phyloP scores from a whole-genome alignment of 306 rosid genomes.

The Quercus wislizeni region DNA sequence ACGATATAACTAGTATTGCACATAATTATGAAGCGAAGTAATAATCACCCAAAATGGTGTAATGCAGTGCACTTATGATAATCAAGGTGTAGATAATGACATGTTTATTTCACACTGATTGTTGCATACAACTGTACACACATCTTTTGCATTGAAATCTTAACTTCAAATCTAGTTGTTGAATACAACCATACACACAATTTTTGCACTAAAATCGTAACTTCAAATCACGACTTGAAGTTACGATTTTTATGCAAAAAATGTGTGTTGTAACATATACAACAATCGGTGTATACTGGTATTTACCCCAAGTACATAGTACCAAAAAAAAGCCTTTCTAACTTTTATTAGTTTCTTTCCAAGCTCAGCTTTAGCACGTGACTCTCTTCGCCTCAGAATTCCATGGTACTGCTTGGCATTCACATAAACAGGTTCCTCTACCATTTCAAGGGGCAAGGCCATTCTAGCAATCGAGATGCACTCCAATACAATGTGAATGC shows the following conservation, averaged over 20 bases:
- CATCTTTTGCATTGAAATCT: too few species aligned
- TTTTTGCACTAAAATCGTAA: too few species aligned
- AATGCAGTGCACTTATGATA: not conserved
- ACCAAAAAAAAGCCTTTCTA: conserved; percentile 21
- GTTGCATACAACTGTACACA: too few species aligned
- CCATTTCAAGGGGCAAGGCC: conserved; percentile 29
- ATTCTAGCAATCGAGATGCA: conserved; percentile 13
- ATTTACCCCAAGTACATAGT: not conserved
- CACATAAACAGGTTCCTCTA: conserved; percentile 44
- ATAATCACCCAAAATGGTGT: not conserved
- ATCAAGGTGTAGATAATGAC: not conserved
- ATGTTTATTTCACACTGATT: too few species aligned
- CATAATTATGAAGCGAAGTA: not conserved
- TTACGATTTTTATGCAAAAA: too few species aligned
- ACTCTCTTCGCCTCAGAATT: conserved; percentile 39
- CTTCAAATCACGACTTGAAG: too few species aligned
- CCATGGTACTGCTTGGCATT: conserved; percentile 49
- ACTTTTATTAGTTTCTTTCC: conserved; percentile 26
- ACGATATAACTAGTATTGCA: not conserved
- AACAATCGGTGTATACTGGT: too few species aligned
- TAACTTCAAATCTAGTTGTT: too few species aligned
- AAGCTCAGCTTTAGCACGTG: conserved; percentile 43
- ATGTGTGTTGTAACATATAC: too few species aligned
- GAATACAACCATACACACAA: too few species aligned
- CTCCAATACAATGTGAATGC: conserved; percentile 14